A percentile compares a stretch with the other conserved stretches of the same genome.
These are phyloP conservation scores for Phanerochaete sordida DNA, from an alignment of 768 basidiomycete genomes.

Conservation along the genomic window DNA sequence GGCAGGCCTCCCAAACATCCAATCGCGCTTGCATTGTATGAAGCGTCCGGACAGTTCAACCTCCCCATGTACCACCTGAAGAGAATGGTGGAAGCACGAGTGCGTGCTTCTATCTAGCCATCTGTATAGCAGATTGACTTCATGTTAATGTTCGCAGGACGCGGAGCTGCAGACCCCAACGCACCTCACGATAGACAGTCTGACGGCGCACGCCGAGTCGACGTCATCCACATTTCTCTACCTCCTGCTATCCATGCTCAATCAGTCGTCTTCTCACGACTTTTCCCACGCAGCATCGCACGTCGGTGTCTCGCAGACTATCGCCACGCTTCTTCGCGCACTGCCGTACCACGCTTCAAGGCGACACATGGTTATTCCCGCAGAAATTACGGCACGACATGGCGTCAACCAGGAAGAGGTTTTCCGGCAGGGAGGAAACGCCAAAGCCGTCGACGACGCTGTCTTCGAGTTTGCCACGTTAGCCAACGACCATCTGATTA, in stretches of 20 bases:
- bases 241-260: slow-evolving; percentile 65
- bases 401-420: slow-evolving; percentile 79
- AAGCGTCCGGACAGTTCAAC: slow-evolving; percentile 45
- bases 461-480: slow-evolving; percentile 80
- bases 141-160: slow-evolving; percentile 17
- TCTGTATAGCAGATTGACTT: background rate
- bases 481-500: slow-evolving; percentile 76
- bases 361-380: slow-evolving; percentile 72
- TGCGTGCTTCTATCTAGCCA: slow-evolving; percentile 33
- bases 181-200: slow-evolving; percentile 63
- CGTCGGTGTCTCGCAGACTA: slow-evolving; percentile 70
- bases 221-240: slow-evolving; percentile 79
- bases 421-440: slow-evolving; percentile 50
- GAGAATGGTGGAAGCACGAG: slow-evolving; percentile 81
- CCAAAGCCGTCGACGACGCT: slow-evolving; percentile 67
- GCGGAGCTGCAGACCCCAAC: slow-evolving; percentile 49
- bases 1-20: slow-evolving; percentile 77
- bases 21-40: slow-evolving; percentile 68
- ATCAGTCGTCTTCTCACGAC: slow-evolving; percentile 46
- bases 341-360: slow-evolving; percentile 74
- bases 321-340: slow-evolving; percentile 68
- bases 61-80: slow-evolving; percentile 75
- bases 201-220: slow-evolving; percentile 73
- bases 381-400: slow-evolving; percentile 77
- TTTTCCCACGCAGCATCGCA: slow-evolving; percentile 80